A percentile compares a stretch with the other conserved stretches of the same genome.
Evolutionary conservation across 2,329 filamentous ascomycete species (phyloP).

Genomic region (Zymoseptoria crescenta): DNA sequence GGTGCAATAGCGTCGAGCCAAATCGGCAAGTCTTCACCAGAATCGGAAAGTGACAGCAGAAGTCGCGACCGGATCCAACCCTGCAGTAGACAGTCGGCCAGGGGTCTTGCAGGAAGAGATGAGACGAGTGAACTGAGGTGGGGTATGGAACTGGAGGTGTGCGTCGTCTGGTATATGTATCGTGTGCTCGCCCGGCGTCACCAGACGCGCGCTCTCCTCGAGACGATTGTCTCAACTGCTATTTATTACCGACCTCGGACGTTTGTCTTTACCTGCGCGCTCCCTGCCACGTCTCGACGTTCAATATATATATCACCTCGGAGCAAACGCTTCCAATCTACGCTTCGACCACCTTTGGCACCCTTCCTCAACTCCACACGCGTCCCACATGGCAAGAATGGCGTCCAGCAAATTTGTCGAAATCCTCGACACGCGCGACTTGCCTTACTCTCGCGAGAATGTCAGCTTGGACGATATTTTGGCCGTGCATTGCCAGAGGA

Average conservation of each 20-base stretch:
- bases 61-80: not conserved
- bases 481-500: slow-evolving; percentile 25
- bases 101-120: not conserved
- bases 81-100: not conserved
- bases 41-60: not conserved
- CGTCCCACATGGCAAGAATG: slow-evolving; percentile 15
- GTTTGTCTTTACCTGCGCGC: not conserved
- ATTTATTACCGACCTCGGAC: not conserved
- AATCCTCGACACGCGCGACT: slow-evolving; percentile 25
- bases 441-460: slow-evolving; percentile 27
- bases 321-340: slow-evolving; percentile 2
- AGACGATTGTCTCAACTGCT: not conserved
- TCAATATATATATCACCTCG: not conserved
- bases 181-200: not conserved
- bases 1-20: not conserved
- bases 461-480: slow-evolving; percentile 31
- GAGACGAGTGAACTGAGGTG: not conserved
- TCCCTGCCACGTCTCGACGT: not conserved
- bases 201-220: not conserved
- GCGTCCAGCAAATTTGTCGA: slow-evolving; percentile 31
- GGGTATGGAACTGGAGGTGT: not conserved
- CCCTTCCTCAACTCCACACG: slow-evolving; percentile 3
- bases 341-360: not conserved
- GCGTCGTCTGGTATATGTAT: not conserved
- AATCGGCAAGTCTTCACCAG: not conserved